Evolutionary conservation across 179 eudicot genomes (phyloP).

Genomic region (Silene noctiflora): DNA sequence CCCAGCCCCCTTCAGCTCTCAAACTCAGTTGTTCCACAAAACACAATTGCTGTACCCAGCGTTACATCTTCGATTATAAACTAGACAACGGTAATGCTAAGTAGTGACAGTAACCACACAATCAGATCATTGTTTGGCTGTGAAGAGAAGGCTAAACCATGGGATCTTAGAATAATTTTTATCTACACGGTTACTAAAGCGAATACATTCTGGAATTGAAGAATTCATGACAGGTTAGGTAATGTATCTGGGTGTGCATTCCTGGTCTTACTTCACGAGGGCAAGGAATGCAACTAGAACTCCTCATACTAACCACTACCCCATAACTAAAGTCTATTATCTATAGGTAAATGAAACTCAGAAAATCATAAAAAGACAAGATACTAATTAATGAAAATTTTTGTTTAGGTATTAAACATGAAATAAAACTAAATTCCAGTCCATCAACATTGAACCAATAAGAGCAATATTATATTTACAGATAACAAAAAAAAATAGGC

Average conservation of each 20-base stretch:
- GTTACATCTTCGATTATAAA: not conserved
- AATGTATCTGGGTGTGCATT: not conserved
- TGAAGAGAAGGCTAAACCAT: not conserved
- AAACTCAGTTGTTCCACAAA: not conserved
- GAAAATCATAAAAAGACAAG: not conserved
- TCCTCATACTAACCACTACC: not conserved
- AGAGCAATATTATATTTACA: too few relatives aligned
- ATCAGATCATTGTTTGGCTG: not conserved
- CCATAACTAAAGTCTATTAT: not conserved
- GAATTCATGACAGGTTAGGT: not conserved
- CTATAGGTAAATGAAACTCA: not conserved
- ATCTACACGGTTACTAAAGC: not conserved
- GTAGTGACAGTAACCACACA: not conserved
- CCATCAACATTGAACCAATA: not conserved
- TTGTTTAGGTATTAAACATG: not conserved
- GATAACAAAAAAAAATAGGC: too few relatives aligned
- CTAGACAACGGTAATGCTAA: not conserved
- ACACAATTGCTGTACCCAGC: not conserved
- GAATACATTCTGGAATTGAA: not conserved
- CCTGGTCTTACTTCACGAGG: not conserved
- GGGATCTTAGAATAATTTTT: not conserved
- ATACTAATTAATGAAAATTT: not conserved
- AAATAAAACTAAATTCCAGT: too few relatives aligned
- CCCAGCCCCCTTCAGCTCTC: not conserved
- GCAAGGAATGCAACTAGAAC: not conserved